Evolutionary conservation across 345 rosid genomes (phyloP).

Genomic region (Sapria himalayana): DNA sequence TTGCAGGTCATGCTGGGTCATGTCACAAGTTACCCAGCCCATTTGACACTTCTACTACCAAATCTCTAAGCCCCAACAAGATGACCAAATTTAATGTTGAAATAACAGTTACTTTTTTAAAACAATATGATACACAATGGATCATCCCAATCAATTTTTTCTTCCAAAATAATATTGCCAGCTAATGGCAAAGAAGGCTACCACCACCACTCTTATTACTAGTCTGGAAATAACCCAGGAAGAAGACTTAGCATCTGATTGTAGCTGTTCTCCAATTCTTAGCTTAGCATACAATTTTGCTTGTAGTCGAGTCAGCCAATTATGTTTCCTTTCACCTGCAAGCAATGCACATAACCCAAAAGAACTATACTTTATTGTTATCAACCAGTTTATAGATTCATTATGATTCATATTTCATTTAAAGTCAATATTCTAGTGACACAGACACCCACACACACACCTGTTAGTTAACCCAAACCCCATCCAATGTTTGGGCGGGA

Average conservation of each 20-base stretch:
- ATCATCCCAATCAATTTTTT: too few relatives aligned
- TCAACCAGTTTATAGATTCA: background rate
- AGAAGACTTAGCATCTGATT: conserved; percentile 11
- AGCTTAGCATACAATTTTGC: conserved; percentile 34
- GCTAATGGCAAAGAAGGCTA: conserved; percentile 37
- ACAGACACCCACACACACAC: background rate
- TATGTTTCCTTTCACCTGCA: conserved; percentile 25
- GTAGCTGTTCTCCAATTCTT: conserved; percentile 21
- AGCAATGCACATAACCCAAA: conserved; percentile 5
- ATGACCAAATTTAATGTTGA: too few relatives aligned
- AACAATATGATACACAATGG: too few relatives aligned
- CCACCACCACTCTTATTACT: conserved; percentile 29
- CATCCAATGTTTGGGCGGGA: too few relatives aligned
- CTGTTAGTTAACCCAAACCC: background rate
- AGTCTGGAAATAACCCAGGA: conserved; percentile 25
- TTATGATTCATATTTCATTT: background rate
- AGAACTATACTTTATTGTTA: background rate
- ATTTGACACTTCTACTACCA: too few relatives aligned
- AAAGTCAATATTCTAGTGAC: background rate
- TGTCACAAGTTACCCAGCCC: too few relatives aligned
- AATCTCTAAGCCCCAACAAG: too few relatives aligned
- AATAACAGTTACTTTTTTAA: too few relatives aligned
- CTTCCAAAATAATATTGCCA: conserved; percentile 40
- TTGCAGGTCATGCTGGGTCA: too few relatives aligned
- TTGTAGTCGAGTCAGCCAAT: conserved; percentile 21